Base-by-base conservation (phyloP, 495 filamentous ascomycete genomes). In the Cudoniella acicularis region DNA sequence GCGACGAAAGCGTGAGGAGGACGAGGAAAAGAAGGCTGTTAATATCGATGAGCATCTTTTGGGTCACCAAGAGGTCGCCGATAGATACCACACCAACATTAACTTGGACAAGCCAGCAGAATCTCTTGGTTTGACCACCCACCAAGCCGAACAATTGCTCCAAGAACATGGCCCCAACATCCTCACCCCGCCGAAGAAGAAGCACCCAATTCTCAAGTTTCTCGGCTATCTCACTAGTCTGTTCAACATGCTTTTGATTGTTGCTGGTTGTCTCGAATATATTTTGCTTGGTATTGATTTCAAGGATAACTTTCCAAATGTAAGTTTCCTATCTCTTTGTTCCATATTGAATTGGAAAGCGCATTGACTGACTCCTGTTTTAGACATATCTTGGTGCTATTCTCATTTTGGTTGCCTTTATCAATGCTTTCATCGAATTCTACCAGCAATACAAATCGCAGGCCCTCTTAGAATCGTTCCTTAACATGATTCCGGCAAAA, bases 391-490 rank as follows among this genome's bases (percentile, higher is more conserved):
- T 70, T 10, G 68, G 68, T 16, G 68, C 68, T 21, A 70, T 70
- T 36, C 61, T 70, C 13, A 70, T 70, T 52, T 30, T 54, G 0
- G 68, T 70, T 42, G 68, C 68, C 1, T 53, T 61, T 46, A 64
- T 70, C 65, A 70, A 70, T 60, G 65, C 68, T 13, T 68, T 70
- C 53, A 70, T 70, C 48, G 68, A 70, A 51, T 70, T 70, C 42
- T 70, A 70, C 26, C 68, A 68, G 52, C 58, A 66, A 30, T 64
- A 68, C 47, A 70, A 70, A 54, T 70, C 68, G 11, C 61, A 66
- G 46, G 68, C 68, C 1, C 65, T 70, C 1, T 60, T 70, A 41
- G 59, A 68, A 21, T 70, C 68, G 26, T 68, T 70, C 46, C 57
- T 68, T 25, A 68, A 64, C 53, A 68, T 70, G 68, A 68, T 70